A percentile compares a stretch with the other conserved stretches of the same genome.
Conservation (phyloP, 1,284 basidiomycete species). For the Heliocybe sulcata region DNA sequence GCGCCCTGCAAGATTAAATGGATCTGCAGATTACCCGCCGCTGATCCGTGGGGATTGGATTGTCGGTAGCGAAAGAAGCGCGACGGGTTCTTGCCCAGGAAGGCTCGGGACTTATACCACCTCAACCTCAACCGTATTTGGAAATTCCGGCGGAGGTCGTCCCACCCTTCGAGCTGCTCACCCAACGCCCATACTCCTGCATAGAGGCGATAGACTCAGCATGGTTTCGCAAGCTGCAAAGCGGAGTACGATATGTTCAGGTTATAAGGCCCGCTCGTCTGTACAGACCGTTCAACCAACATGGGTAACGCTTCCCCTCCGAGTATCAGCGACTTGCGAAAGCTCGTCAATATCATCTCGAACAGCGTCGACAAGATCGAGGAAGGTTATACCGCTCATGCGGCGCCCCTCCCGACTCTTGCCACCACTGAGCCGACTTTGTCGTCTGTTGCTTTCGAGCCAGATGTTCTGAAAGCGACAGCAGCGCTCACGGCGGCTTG, state of each 20-base stretch:
- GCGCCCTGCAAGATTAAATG: too few relatives aligned
- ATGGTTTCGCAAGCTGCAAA: background rate
- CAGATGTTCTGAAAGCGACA: background rate
- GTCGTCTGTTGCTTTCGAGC: background rate
- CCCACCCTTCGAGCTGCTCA: too few relatives aligned
- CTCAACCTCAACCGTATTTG: too few relatives aligned
- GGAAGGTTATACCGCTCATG: background rate
- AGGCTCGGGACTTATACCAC: too few relatives aligned
- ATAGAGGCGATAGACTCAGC: background rate
- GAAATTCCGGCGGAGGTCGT: too few relatives aligned
- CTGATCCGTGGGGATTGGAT: too few relatives aligned
- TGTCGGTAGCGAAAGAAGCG: too few relatives aligned
- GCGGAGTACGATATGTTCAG: too few relatives aligned
- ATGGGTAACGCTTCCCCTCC: background rate
- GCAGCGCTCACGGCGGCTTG: background rate
- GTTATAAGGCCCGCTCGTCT: too few relatives aligned
- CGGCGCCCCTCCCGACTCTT: background rate
- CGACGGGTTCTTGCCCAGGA: too few relatives aligned
- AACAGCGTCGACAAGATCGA: background rate
- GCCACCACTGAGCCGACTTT: background rate
- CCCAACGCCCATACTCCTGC: background rate
- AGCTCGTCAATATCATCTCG: conserved; percentile 1
- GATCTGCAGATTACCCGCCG: too few relatives aligned
- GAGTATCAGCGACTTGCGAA: background rate
- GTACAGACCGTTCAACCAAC: too few relatives aligned